These are phyloP conservation scores for Monosporascus sp. DNA, from an alignment of 2,329 filamentous ascomycete species.

Conservation along the genomic window DNA sequence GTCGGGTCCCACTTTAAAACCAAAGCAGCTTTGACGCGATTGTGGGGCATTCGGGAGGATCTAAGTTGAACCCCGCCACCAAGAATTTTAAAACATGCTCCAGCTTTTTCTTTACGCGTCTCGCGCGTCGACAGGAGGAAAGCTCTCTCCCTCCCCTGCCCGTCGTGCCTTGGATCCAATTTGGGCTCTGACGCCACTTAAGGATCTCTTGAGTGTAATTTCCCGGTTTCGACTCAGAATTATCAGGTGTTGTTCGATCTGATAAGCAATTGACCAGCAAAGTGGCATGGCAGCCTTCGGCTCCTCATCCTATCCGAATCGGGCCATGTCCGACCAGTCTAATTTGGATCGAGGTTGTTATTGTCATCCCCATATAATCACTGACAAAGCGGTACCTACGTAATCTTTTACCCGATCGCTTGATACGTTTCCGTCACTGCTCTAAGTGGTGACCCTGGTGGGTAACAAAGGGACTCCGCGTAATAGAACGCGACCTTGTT, in stretches of 20 bases:
- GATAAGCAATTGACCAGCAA: slow-evolving; percentile 4
- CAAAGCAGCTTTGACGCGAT: neutral
- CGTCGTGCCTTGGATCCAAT: no score
- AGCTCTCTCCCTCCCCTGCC: neutral
- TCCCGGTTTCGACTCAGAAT: neutral
- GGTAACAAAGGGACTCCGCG: no score
- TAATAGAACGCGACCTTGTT: no score
- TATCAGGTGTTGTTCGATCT: slow-evolving; percentile 4
- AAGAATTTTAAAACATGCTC: neutral
- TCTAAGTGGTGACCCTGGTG: no score
- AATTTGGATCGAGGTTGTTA: neutral
- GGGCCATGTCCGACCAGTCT: no score
- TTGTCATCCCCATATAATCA: neutral
- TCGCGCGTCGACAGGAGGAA: neutral
- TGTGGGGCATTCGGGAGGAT: neutral
- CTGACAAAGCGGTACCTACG: neutral
- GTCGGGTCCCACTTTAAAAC: neutral
- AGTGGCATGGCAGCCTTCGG: neutral
- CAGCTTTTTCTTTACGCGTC: neutral
- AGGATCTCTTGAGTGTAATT: neutral
- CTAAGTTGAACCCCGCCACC: neutral
- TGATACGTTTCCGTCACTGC: no score
- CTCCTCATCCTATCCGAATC: no score
- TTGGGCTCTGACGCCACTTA: neutral
- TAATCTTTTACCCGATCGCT: no score